These are phyloP conservation scores for Ustulina deusta DNA, from an alignment of 2,329 filamentous ascomycete genomes.

Conservation along the genomic window DNA sequence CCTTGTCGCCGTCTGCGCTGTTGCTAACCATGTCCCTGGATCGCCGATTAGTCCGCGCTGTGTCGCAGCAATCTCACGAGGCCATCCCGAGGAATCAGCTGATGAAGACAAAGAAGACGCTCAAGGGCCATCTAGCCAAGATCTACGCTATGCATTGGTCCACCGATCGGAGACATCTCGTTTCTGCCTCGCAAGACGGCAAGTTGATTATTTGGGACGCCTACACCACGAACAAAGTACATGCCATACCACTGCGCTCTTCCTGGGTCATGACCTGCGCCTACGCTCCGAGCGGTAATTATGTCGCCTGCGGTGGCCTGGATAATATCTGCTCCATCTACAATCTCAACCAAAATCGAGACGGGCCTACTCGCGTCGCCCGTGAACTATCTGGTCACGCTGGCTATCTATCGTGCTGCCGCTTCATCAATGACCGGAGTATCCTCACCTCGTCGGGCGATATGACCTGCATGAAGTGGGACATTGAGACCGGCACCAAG, in stretches of 20 bases:
- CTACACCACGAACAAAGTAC: conserved; percentile 99
- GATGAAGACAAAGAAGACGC: conserved; percentile 96
- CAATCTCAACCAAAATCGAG: conserved; percentile 92
- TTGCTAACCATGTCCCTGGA: conserved; percentile 30
- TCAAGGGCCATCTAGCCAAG: conserved; percentile 98
- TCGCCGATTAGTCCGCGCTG: conserved; percentile 78
- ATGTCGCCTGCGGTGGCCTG: conserved; percentile 96
- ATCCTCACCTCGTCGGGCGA: conserved; percentile 98
- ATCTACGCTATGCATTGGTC: conserved; percentile 99
- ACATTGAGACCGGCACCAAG: conserved; percentile 97
- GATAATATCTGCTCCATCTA: conserved; percentile 99
- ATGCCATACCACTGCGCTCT: conserved; percentile 95
- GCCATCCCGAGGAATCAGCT: conserved; percentile 87
- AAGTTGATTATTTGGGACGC: conserved; percentile 99
- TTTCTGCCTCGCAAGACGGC: conserved; percentile 97
- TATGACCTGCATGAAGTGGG: conserved; percentile 99
- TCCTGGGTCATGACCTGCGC: conserved; percentile 99
- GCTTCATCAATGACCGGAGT: conserved; percentile 97
- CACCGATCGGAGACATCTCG: conserved; percentile 94
- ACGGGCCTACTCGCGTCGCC: conserved; percentile 96
- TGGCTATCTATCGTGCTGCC: conserved; percentile 96
- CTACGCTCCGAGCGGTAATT: conserved; percentile 98
- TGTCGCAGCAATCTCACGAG: conserved; percentile 93
- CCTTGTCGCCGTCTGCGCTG: conserved; percentile 15
- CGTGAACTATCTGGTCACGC: conserved; percentile 96